Percentiles rank a stretch among this genome's conserved stretches.
Conservation (phyloP, 2,329 filamentous ascomycete genomes). For the Aspergillus latus region DNA sequence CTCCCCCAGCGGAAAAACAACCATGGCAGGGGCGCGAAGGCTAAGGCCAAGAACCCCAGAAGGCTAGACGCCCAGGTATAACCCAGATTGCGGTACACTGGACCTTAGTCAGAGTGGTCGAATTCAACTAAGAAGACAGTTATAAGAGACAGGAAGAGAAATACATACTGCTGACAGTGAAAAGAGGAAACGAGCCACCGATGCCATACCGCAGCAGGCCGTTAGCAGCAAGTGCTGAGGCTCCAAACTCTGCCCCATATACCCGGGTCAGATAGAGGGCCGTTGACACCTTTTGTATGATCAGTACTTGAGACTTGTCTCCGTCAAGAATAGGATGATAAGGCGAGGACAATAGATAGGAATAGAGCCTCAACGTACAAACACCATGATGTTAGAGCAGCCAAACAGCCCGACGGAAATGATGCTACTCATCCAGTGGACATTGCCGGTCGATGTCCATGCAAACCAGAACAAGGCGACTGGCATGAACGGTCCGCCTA, state of each 20-base stretch:
- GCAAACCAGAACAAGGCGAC: constrained; percentile 51
- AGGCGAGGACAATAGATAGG: background rate
- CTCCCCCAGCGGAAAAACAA: constrained; percentile 32
- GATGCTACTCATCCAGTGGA: constrained; percentile 42
- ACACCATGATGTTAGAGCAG: background rate
- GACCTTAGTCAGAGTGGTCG: background rate
- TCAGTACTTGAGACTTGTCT: too few species aligned
- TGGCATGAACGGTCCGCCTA: constrained; percentile 52
- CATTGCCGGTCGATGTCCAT: constrained; percentile 43
- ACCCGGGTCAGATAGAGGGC: constrained; percentile 32
- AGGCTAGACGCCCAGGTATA: constrained; percentile 35
- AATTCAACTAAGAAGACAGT: background rate
- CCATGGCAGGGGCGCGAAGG: constrained; percentile 44
- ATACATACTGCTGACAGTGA: constrained; percentile 27
- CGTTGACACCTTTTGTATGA: constrained; percentile 39
- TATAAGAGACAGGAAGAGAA: too few species aligned
- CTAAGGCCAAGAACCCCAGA: constrained; percentile 34
- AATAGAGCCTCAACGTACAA: background rate
- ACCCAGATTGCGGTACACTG: constrained; percentile 35
- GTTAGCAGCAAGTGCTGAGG: constrained; percentile 35
- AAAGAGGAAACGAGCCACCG: constrained; percentile 39
- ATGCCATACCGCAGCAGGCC: constrained; percentile 33
- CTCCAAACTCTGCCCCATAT: constrained; percentile 29
- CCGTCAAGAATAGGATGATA: background rate
- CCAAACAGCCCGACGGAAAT: background rate